phyloP scores from a whole-genome alignment of 2,329 filamentous ascomycete species.

The Venturiaceae sp. region DNA sequence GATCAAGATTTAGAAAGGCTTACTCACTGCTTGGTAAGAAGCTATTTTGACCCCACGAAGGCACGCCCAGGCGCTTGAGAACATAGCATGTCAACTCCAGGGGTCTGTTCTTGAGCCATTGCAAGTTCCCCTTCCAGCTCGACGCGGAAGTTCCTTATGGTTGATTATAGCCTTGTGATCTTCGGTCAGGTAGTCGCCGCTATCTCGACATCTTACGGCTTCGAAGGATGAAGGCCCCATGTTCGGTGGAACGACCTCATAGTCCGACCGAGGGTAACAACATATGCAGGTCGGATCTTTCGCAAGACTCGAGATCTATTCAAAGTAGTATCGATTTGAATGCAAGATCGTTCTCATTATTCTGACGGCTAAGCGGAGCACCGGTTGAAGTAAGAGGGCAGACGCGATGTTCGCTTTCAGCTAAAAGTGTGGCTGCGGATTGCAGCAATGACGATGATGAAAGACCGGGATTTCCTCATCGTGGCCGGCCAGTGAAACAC shows the following conservation, averaged over 20 bases:
- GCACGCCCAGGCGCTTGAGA: neutral
- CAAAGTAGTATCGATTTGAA: no score
- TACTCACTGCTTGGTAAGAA: neutral
- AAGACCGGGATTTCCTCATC: no score
- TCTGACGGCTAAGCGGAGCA: no score
- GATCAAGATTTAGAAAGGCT: neutral
- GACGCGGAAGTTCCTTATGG: neutral
- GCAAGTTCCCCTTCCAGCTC: neutral
- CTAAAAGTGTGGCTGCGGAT: no score
- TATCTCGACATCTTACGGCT: neutral
- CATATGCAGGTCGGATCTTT: neutral
- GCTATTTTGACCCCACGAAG: neutral
- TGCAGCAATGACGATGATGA: no score
- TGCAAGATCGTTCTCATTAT: no score
- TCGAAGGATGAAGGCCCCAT: neutral
- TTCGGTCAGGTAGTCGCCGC: neutral
- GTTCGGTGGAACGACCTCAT: neutral
- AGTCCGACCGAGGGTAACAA: neutral
- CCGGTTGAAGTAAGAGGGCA: no score
- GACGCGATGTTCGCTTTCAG: no score
- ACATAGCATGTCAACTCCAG: no score
- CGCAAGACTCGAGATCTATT: neutral
- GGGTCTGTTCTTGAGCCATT: no score
- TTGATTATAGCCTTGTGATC: neutral
- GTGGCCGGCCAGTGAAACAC: no score